These are phyloP conservation scores for Globisporangium emineosum DNA, from an alignment of 352 stramenopile genomes.

Conservation along the genomic window DNA sequence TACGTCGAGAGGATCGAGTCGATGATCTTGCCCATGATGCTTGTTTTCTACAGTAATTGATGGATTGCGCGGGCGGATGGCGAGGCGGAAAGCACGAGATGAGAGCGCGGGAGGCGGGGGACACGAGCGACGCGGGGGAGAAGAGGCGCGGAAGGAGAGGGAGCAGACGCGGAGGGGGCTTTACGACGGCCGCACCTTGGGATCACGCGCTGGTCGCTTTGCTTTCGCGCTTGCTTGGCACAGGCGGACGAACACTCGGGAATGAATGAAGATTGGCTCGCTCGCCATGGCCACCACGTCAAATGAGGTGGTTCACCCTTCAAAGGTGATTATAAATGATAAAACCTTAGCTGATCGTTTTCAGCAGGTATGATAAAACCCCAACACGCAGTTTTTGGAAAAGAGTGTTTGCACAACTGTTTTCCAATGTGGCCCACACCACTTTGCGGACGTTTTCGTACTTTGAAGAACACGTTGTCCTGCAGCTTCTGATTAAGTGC, in stretches of 20 bases:
- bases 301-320: not conserved
- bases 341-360: no score
- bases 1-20: conserved; percentile 66
- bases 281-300: not conserved
- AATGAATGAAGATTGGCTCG: not conserved
- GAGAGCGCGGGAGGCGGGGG: not conserved
- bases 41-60: not conserved
- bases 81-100: not conserved
- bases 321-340: no score
- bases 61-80: not conserved
- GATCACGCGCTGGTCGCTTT: conserved; percentile 5
- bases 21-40: conserved; percentile 73
- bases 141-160: conserved; percentile 6
- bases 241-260: not conserved
- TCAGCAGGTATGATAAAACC: no score
- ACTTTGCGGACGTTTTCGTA: no score
- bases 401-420: no score
- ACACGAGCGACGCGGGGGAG: not conserved
- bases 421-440: no score
- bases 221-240: not conserved
- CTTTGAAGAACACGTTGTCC: no score
- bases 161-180: conserved; percentile 4
- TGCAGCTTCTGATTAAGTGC: no score
- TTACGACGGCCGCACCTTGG: not conserved
- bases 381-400: no score